A percentile compares a stretch with the other conserved stretches of the same genome.
Conservation (phyloP, 371 early-diverging fungal species). For the Mucor piriformis region DNA sequence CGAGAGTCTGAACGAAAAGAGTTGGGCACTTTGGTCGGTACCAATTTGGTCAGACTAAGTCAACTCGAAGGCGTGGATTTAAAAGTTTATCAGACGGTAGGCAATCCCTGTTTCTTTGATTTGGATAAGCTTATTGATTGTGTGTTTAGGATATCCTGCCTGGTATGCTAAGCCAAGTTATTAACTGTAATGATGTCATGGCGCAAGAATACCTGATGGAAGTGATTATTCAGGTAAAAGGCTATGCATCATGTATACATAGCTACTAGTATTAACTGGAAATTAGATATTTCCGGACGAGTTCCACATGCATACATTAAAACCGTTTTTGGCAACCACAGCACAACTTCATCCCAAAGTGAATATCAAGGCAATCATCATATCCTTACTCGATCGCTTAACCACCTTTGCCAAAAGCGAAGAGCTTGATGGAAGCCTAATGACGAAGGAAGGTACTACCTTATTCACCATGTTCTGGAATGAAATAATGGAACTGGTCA, state of each 20-base stretch:
- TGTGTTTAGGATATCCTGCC: conserved; percentile 74
- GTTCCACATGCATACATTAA: conserved; percentile 87
- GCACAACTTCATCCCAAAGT: conserved; percentile 84
- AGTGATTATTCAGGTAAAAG: conserved; percentile 83
- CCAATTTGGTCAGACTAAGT: conserved; percentile 87
- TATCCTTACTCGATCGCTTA: conserved; percentile 86
- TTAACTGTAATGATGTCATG: conserved; percentile 88
- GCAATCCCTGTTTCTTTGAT: background rate
- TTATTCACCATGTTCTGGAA: conserved; percentile 95
- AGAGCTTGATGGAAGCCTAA: background rate
- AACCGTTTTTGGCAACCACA: conserved; percentile 80
- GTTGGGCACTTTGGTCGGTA: conserved; percentile 90
- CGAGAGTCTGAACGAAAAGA: conserved; percentile 92
- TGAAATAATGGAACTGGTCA: conserved; percentile 87
- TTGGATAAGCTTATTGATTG: background rate
- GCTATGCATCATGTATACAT: background rate
- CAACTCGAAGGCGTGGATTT: conserved; percentile 85
- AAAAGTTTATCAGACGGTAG: conserved; percentile 71
- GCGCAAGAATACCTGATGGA: conserved; percentile 97
- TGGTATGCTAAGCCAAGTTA: conserved; percentile 86
- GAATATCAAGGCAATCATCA: conserved; percentile 89
- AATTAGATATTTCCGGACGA: conserved; percentile 83
- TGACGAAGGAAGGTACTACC: conserved; percentile 14
- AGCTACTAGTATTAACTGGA: background rate
- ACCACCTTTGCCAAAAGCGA: conserved; percentile 45